Conservation (phyloP, 176 grass and related monocot genomes). For the Phoenix roebelenii region DNA sequence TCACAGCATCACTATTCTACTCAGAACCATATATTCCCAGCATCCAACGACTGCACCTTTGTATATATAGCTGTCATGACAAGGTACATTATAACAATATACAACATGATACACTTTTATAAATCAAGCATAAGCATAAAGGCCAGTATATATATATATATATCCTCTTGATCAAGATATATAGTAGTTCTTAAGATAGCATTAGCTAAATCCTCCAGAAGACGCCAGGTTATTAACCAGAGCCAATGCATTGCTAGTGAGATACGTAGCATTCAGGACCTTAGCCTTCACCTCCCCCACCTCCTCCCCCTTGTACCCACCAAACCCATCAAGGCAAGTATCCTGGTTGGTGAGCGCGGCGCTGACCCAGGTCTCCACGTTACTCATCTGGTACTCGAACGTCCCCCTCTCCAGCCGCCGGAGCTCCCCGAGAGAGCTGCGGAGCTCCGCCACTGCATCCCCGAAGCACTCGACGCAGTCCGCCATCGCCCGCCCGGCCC, state of each 20-base stretch:
- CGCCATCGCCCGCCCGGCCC: neutral
- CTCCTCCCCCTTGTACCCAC: neutral
- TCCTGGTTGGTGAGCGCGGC: constrained; percentile 18
- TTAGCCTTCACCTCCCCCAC: constrained; percentile 9
- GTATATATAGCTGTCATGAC: no score
- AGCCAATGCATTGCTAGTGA: constrained; percentile 24
- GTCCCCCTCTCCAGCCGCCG: constrained; percentile 5
- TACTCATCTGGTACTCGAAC: constrained; percentile 30
- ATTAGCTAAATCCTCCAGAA: constrained; percentile 8
- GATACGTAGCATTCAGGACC: constrained; percentile 22
- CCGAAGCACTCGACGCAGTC: constrained; percentile 23
- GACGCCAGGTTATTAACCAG: constrained; percentile 24
- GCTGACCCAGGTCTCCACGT: constrained; percentile 31
- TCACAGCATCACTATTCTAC: no score
- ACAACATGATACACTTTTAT: neutral
- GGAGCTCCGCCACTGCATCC: constrained; percentile 14
- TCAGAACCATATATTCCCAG: no score
- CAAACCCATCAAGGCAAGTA: constrained; percentile 21
- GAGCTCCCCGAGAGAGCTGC: constrained; percentile 2
- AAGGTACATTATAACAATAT: no score
- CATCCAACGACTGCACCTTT: no score
- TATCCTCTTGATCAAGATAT: neutral
- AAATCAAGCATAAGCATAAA: neutral
- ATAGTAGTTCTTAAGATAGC: no score
- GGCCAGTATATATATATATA: no score